Evolutionary conservation across 2,329 filamentous ascomycete species (phyloP), one percentile per base, ranked within the genome.

Genomic region (Fusarium sacchari): DNA sequence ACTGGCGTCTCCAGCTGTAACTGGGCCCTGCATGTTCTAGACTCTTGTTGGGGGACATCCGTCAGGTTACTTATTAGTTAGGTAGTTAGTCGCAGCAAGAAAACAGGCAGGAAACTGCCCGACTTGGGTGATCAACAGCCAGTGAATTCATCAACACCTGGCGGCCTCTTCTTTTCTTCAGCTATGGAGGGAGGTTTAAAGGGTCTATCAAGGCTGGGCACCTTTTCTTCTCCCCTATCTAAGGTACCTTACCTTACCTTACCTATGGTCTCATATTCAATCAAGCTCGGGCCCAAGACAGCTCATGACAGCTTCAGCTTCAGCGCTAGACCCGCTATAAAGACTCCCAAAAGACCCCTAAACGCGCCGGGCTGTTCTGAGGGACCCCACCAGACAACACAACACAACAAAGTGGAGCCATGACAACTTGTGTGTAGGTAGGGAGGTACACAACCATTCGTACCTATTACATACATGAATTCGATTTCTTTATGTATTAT

Each of bases 11-110:
- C 30, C 60, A 49, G 43, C 49, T 64, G 55, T 58, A 58, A 57
- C 62, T 22, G 53, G 64, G 52, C 72, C 72, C 67, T 74, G 72
- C 72, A 75, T 72, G 57, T 67, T 66, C 64, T 69, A 55, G 55
- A 34, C 63, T 42, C n/a, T n/a, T n/a, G n/a, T n/a, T n/a, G n/a
- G n/a, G n/a, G n/a, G n/a, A n/a, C n/a, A n/a, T n/a, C n/a, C n/a
- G n/a, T n/a, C n/a, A n/a, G n/a, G n/a, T n/a, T n/a, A n/a, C n/a
- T n/a, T n/a, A n/a, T n/a, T n/a, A n/a, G n/a, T 32, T 32, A 32
- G 30, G 30, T 30, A 12, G 10, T 11, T 32, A 20, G 26, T 32
- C 22, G 28, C 32, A 14, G 5, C 34, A 15, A 40, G 17, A 43
- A 32, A 47, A 39, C 18, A 36, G 20, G 30, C 18, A 36, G 20